Percentiles rank a stretch among this genome's conserved stretches.
These are phyloP conservation scores for Crassisporium funariophilum DNA, from an alignment of 768 basidiomycete species.

Conservation along the genomic window DNA sequence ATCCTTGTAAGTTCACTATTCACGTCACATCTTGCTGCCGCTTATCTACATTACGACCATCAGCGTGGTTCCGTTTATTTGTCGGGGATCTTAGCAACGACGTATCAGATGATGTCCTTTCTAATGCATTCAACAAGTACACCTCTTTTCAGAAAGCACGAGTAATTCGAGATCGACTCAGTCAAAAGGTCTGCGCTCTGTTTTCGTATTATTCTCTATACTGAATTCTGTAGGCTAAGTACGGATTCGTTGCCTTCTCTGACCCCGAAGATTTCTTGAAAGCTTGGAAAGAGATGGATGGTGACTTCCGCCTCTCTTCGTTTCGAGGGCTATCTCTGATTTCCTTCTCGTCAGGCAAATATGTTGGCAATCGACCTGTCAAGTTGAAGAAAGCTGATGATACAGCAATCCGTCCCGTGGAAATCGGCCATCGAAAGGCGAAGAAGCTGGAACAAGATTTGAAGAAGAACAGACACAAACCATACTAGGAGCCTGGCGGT, in stretches of 20 bases:
- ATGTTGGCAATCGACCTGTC: conserved; percentile 97
- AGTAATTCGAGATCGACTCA: conserved; percentile 92
- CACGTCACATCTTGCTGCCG: background rate
- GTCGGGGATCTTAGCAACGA: conserved; percentile 98
- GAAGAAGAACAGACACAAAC: conserved; percentile 88
- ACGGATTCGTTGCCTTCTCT: conserved; percentile 95
- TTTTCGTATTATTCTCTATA: conserved; percentile 2
- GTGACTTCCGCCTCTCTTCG: conserved; percentile 44
- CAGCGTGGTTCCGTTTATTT: conserved; percentile 97
- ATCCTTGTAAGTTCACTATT: conserved; percentile 72
- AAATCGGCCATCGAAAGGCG: conserved; percentile 93
- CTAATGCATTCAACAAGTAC: conserved; percentile 93
- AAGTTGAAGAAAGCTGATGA: conserved; percentile 93
- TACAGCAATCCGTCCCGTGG: conserved; percentile 83
- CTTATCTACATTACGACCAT: conserved; percentile 13
- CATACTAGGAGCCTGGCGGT: no score
- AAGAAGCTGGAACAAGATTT: conserved; percentile 86
- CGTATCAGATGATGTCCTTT: conserved; percentile 92
- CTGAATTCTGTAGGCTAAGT: conserved; percentile 71
- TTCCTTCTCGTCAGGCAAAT: conserved; percentile 64
- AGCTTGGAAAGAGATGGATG: conserved; percentile 99
- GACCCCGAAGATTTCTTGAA: conserved; percentile 98
- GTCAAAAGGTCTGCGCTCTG: conserved; percentile 69
- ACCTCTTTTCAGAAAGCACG: conserved; percentile 92
- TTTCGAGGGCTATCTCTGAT: conserved; percentile 5